These are phyloP conservation scores for Coemansia sp. DNA, from an alignment of 192 early-diverging fungal species.

Conservation along the genomic window DNA sequence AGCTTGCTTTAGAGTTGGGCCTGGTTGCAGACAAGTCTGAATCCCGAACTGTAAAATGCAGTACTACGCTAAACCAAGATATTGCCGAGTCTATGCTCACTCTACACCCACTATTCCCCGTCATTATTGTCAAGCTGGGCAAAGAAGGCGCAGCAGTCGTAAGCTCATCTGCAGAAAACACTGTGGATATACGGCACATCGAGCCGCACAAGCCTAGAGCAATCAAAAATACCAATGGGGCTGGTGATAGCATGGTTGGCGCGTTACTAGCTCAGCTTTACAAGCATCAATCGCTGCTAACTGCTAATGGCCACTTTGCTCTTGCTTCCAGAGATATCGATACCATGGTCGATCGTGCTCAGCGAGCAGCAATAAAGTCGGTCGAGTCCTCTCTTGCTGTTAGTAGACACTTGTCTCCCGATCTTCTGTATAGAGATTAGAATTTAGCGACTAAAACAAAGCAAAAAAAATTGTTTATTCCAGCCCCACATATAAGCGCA, in stretches of 20 bases:
- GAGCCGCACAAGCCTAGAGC: slow-evolving; percentile 13
- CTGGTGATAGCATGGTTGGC: slow-evolving; percentile 65
- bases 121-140: slow-evolving; percentile 69
- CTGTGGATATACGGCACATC: slow-evolving; percentile 15
- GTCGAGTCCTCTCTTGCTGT: slow-evolving; percentile 33
- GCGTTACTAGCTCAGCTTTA: slow-evolving; percentile 56
- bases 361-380: slow-evolving; percentile 37
- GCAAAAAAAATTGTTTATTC: background rate
- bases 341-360: slow-evolving; percentile 28
- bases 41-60: background rate
- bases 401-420: slow-evolving; percentile 24
- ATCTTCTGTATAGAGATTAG: slow-evolving; percentile 11
- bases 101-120: slow-evolving; percentile 55
- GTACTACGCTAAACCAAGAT: slow-evolving; percentile 1
- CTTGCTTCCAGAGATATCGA: slow-evolving; percentile 17
- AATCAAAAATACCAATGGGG: slow-evolving; percentile 39
- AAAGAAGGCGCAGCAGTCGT: slow-evolving; percentile 58
- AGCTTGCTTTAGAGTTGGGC: slow-evolving; percentile 19
- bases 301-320: slow-evolving; percentile 3
- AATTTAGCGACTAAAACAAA: background rate
- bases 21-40: slow-evolving; percentile 1
- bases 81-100: slow-evolving; percentile 31
- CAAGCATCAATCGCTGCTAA: background rate
- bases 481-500: background rate
- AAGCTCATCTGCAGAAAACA: slow-evolving; percentile 10